phyloP scores from a whole-genome alignment of 345 rosid species.

The Heritiera fomes region DNA sequence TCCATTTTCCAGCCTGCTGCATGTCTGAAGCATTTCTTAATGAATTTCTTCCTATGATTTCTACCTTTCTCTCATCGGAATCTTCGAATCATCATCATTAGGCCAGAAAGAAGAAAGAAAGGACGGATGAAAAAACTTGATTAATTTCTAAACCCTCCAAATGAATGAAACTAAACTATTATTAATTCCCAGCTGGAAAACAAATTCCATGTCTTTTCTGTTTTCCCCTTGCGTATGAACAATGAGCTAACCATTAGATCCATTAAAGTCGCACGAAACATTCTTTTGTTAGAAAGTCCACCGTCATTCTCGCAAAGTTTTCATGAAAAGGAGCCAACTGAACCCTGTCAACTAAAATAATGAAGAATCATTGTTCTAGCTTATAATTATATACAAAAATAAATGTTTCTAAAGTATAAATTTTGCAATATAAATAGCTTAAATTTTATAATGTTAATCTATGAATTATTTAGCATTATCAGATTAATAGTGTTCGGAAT shows the following conservation, averaged over 20 bases:
- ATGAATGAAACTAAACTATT: not conserved
- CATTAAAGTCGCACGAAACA: not conserved
- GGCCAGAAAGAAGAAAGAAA: not conserved
- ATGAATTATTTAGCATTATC: too few relatives aligned
- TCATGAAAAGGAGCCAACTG: not conserved
- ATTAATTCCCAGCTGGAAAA: not conserved
- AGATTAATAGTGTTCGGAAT: too few relatives aligned
- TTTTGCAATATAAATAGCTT: too few relatives aligned
- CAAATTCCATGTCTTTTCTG: not conserved
- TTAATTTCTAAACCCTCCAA: not conserved
- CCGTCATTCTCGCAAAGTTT: not conserved
- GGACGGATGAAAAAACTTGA: not conserved
- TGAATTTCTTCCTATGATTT: not conserved
- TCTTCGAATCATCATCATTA: not conserved
- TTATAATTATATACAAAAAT: too few relatives aligned
- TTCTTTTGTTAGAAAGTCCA: not conserved
- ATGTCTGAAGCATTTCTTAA: not conserved
- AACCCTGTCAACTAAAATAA: not conserved
- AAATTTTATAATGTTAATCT: too few relatives aligned
- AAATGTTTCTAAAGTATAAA: too few relatives aligned
- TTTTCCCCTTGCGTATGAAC: not conserved
- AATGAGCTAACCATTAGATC: too few relatives aligned
- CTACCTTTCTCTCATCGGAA: conserved; percentile 22
- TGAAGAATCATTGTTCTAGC: too few relatives aligned
- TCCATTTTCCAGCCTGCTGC: conserved; percentile 10